Evolutionary conservation across 768 basidiomycete species (phyloP).

Genomic region (Leucogyrophana mollusca): DNA sequence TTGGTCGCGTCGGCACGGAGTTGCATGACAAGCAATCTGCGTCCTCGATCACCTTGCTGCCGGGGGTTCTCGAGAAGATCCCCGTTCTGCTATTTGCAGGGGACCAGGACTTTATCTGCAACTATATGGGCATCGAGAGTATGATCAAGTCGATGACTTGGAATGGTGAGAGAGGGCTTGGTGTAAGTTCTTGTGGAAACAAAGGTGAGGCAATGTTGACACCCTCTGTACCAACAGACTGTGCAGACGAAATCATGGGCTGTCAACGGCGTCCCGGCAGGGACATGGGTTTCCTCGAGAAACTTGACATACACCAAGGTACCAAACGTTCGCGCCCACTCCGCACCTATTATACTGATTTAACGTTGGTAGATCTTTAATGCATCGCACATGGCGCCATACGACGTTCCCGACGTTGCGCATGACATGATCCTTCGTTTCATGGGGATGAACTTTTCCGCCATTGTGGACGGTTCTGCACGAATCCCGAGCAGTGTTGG

Average conservation of each 20-base stretch:
- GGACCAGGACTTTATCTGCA: conserved; percentile 96
- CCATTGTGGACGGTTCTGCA: conserved; percentile 78
- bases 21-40: conserved; percentile 56
- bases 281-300: conserved; percentile 87
- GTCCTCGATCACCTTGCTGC: conserved; percentile 76
- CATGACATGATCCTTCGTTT: conserved; percentile 99
- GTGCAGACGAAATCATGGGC: conserved; percentile 73
- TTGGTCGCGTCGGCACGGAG: conserved; percentile 57
- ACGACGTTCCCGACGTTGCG: conserved; percentile 80
- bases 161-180: conserved; percentile 83
- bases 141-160: conserved; percentile 83
- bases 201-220: conserved; percentile 2
- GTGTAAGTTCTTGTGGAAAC: conserved; percentile 47
- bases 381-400: conserved; percentile 95
- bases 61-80: conserved; percentile 73
- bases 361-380: conserved; percentile 67
- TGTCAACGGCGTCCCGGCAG: conserved; percentile 74
- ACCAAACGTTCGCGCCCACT: not conserved
- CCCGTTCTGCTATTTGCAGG: conserved; percentile 92
- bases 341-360: not conserved
- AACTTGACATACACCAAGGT: conserved; percentile 95
- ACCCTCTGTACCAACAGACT: conserved; percentile 35
- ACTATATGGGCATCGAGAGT: conserved; percentile 86
- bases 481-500: conserved; percentile 82
- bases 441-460: conserved; percentile 87